phyloP scores from a whole-genome alignment of 73 alveolate genomes.

The Diophrys sp. region DNA sequence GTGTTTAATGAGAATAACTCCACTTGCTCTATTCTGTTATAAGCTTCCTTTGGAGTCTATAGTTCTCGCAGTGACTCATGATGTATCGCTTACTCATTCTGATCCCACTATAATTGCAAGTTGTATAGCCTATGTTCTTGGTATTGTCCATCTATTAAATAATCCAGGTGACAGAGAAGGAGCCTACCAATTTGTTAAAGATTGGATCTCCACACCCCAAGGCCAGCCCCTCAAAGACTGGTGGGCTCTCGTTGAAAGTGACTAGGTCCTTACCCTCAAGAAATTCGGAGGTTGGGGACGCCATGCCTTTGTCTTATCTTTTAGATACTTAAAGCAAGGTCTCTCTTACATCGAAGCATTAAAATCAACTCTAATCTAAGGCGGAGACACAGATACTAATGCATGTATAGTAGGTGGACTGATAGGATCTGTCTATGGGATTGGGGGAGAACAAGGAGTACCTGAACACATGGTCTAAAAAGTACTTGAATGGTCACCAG shows the following conservation, averaged over 20 bases:
- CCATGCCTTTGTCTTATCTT: conserved; percentile 9
- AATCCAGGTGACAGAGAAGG: conserved; percentile 14
- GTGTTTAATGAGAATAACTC: conserved; percentile 29
- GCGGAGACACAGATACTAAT: conserved; percentile 81
- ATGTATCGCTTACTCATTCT: conserved; percentile 12
- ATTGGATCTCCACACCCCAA: not conserved
- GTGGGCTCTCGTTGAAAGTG: not conserved
- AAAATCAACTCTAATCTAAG: not conserved
- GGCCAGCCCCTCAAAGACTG: not conserved
- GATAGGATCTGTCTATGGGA: conserved; percentile 63
- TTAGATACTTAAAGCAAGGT: conserved; percentile 11
- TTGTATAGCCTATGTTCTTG: not conserved
- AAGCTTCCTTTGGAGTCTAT: conserved; percentile 7
- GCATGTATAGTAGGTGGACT: conserved; percentile 73
- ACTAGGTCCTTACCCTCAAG: not conserved
- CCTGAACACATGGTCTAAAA: conserved; percentile 33
- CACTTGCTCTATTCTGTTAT: conserved; percentile 18
- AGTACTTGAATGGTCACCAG: conserved; percentile 43
- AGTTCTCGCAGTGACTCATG: conserved; percentile 14
- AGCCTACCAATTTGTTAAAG: not conserved
- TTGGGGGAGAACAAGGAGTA: conserved; percentile 30
- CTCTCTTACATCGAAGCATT: not conserved
- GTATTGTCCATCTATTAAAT: conserved; percentile 6
- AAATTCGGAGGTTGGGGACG: conserved; percentile 6
- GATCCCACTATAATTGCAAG: not conserved